Base-by-base conservation (phyloP, 169 alveolate species). In the Cryptosporidium parvum region DNA sequence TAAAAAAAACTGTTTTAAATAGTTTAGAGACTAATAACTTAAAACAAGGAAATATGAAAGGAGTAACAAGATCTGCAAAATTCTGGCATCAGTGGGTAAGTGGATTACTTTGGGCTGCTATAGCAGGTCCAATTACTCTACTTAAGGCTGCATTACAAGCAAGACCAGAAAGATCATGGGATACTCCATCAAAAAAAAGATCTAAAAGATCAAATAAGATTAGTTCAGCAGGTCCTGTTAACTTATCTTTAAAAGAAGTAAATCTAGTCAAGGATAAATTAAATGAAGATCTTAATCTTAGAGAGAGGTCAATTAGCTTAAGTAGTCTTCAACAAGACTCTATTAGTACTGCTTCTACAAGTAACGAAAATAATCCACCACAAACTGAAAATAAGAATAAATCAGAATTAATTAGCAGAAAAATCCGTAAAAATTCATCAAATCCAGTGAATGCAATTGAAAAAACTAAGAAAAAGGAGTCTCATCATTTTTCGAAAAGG, bases 61-160 rank as follows among this genome's bases (percentile, higher is more conserved):
- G 75, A 5, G 89, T 80, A 10, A 80, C 89, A 0, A 80, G 70
- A 62, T 80, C 89, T 62, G 89, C 89, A 8, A 26, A 33, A 26
- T 80, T 80, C 52, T 80, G 89, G 89, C 89, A 80, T 42, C 73
- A 58, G 61, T 80, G 89, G 89, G 65, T 80, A 23, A 80, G 69
- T 48, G 89, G 89, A 59, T 33, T 80, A 8, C 23, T 80, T 14
- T 80, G 89, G 89, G 89, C 89, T 21, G 73, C 89, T 2, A 39
- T 80, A 14, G 89, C 89, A 42, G 89, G 89, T 10, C 89, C 89
- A 42, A 65, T 80, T 16, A 80, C 75, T 29, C 67, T 80, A 4
- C 42, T 80, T 3, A 80, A 65, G 69, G 89, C 89, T 33, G 65
- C 80, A 16, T 37, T 80, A 2, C 75, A 62, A 29, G 75, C 89